Evolutionary conservation across 2,329 filamentous ascomycete genomes (phyloP).

Genomic region (Ophiosphaerella herpotricha): DNA sequence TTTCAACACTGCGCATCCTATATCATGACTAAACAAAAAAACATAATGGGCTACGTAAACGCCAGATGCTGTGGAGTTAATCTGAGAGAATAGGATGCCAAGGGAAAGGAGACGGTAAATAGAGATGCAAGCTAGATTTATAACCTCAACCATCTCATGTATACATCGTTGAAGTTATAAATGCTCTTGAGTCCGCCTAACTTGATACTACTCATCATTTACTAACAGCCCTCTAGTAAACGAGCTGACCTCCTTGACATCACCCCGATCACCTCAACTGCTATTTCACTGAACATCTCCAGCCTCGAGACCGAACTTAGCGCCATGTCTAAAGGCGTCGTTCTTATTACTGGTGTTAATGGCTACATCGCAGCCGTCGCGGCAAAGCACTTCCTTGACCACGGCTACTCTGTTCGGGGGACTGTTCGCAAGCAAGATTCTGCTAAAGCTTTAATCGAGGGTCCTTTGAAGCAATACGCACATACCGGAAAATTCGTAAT

Average conservation of each 20-base stretch:
- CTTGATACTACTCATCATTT: too few species aligned
- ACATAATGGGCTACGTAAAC: background rate
- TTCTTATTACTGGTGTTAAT: constrained; percentile 32
- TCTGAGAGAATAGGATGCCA: too few species aligned
- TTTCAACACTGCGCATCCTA: background rate
- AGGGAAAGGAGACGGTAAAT: too few species aligned
- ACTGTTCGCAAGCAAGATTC: constrained; percentile 33
- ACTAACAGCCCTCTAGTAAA: too few species aligned
- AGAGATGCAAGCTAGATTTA: too few species aligned
- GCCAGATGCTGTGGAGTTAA: too few species aligned
- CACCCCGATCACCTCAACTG: background rate
- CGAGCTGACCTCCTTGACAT: background rate
- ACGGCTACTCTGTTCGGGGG: constrained; percentile 37
- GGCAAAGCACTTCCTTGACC: constrained; percentile 30
- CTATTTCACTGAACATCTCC: background rate
- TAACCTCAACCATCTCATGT: too few species aligned
- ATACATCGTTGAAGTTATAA: too few species aligned
- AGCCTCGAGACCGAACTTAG: background rate
- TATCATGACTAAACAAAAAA: background rate
- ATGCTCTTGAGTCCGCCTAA: too few species aligned
- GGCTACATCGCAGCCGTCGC: constrained; percentile 33
- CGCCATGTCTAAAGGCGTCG: constrained; percentile 23
- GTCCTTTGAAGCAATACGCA: constrained; percentile 23
- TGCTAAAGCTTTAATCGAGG: constrained; percentile 15
- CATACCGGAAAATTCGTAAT: constrained; percentile 23